Evolutionary conservation across 208 protist genomes (phyloP).

Genomic region (Trypanosomatidae sp.): DNA sequence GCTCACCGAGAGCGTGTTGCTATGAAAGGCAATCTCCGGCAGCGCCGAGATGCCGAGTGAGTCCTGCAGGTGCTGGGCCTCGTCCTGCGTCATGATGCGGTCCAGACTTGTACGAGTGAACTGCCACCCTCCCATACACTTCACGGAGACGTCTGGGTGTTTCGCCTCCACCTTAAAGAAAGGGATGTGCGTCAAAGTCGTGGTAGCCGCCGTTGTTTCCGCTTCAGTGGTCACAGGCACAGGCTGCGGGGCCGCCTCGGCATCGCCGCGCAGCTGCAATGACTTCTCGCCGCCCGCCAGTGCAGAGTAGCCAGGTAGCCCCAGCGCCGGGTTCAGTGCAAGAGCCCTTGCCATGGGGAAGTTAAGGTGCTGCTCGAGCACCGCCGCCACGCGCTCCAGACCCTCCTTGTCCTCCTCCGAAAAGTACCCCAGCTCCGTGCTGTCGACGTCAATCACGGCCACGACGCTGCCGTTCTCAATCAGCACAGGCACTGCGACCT

Average conservation of each 20-base stretch:
- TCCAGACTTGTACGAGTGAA: slow-evolving; percentile 56
- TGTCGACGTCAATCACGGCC: slow-evolving; percentile 87
- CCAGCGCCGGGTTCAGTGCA: slow-evolving; percentile 41
- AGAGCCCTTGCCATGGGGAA: slow-evolving; percentile 69
- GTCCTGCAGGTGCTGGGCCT: slow-evolving; percentile 47
- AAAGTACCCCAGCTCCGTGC: slow-evolving; percentile 59
- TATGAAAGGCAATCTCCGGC: slow-evolving; percentile 71
- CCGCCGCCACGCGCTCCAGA: slow-evolving; percentile 51
- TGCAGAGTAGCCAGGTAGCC: slow-evolving; percentile 16
- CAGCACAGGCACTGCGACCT: slow-evolving; percentile 91
- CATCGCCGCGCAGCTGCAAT: slow-evolving; percentile 7
- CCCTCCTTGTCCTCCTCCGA: slow-evolving; percentile 60
- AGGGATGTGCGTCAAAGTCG: slow-evolving; percentile 35
- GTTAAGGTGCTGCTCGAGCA: slow-evolving; percentile 55
- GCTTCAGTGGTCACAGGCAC: background rate
- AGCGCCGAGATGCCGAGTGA: slow-evolving; percentile 48
- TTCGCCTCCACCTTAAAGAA: slow-evolving; percentile 39
- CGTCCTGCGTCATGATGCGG: slow-evolving; percentile 69
- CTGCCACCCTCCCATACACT: slow-evolving; percentile 46
- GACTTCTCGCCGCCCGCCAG: slow-evolving; percentile 22
- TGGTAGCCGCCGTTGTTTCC: background rate
- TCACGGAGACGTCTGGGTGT: slow-evolving; percentile 26
- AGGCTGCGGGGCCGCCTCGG: background rate
- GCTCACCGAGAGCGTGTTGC: slow-evolving; percentile 61
- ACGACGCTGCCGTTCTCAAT: slow-evolving; percentile 54